Evolutionary conservation across 2,329 filamentous ascomycete genomes (phyloP), one percentile per base, ranked within the genome.

Genomic region (Aureobasidium sp.): DNA sequence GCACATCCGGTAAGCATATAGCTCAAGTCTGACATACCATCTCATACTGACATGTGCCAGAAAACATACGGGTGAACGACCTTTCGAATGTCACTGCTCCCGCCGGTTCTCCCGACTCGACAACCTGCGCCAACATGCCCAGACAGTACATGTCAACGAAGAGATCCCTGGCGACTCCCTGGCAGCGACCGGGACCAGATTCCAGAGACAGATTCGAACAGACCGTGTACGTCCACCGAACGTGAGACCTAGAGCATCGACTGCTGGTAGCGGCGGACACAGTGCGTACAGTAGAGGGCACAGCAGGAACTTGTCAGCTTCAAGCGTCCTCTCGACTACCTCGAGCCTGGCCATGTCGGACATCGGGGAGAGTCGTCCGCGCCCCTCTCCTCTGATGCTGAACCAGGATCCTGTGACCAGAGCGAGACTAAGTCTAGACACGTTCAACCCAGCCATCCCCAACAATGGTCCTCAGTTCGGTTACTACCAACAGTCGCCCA

Each of bases 71-170:
- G 94, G 94, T 59, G 94, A 99, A 78, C 86, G 94, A 31, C 94
- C 94, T 0, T 99, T 97, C 70, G 89, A 95, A 74, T 99, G 94
- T 68, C 94, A 97, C 74, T 99, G 94, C 75, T 90, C 88, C 2
- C 85, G 94, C 56, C 85, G 91, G 61, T 99, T 99, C 73, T 97
- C 94, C 11, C 85, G 93, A 53, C 82, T 97, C 49, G 93, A 99
- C 74, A 99, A 99, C 71, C 79, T 99, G 57, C 48, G 60, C 63
- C 94, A 99, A 72, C 94, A 99, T 79, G 94, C 94, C 48, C 92
- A 97, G 74, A 97, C 94, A 0, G 94, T 99, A 0, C 94, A 99
- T 73, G 89, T 96, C 62, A 97, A 97, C 73, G 94, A 97, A 73
- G 91, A 97, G 62, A 99, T 99, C 37, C 94, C 94, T 3, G 86